phyloP scores from a whole-genome alignment of 805 yeast genomes.

The Grigorovia humatica region DNA sequence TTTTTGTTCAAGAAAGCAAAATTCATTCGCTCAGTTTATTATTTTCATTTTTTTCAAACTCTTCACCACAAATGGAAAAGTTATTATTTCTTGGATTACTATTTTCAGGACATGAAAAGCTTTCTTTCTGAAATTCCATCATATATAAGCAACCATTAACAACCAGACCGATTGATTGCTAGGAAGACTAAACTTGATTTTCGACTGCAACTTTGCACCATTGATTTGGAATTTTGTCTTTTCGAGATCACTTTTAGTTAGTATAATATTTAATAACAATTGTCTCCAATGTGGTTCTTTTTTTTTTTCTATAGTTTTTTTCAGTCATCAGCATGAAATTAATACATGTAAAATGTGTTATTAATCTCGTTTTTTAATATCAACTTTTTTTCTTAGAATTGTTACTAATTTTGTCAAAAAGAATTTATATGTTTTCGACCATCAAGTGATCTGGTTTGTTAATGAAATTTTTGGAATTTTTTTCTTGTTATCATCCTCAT shows the following conservation, averaged over 20 bases:
- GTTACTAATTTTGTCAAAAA: background rate
- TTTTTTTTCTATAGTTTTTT: background rate
- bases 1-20: background rate
- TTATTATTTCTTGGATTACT: no score
- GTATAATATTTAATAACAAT: background rate
- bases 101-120: background rate
- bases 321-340: background rate
- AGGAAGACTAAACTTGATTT: background rate
- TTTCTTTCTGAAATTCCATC: background rate
- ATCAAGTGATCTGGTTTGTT: background rate
- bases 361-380: background rate
- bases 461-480: background rate
- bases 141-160: background rate
- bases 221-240: background rate
- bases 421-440: background rate
- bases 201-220: background rate
- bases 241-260: background rate
- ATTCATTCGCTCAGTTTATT: conserved; percentile 1
- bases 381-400: background rate
- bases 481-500: background rate
- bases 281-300: background rate
- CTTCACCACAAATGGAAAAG: no score
- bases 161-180: background rate
- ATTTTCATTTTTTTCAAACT: background rate
- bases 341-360: background rate